A percentile compares a stretch with the other conserved stretches of the same genome.
These are phyloP conservation scores for Tetraselmis chui DNA, from an alignment of 139 green algal genomes.

Conservation along the genomic window DNA sequence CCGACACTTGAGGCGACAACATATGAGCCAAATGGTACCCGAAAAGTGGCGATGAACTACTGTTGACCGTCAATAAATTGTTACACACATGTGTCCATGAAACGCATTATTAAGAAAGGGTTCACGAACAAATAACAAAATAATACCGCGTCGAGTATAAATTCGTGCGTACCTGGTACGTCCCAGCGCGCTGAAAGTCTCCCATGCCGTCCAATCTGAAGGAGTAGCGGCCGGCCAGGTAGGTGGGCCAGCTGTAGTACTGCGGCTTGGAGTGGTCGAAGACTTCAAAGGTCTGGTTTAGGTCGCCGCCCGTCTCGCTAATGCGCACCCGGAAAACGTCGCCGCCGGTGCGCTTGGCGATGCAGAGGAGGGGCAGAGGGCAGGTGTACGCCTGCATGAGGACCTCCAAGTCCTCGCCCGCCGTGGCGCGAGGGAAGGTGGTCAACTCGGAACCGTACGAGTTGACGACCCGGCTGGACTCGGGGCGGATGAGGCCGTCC, in stretches of 20 bases:
- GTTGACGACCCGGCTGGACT: not conserved
- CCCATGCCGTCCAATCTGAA: not conserved
- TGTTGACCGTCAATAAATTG: no score
- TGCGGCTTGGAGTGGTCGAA: not conserved
- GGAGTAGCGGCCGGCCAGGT: not conserved
- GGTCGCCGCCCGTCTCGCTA: not conserved
- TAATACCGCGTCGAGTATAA: no score
- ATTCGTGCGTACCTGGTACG: not conserved
- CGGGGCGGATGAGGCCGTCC: slow-evolving; percentile 1
- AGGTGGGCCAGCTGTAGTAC: not conserved
- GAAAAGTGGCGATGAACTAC: no score
- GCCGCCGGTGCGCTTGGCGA: not conserved
- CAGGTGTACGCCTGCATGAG: slow-evolving; percentile 11
- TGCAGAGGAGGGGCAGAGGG: not conserved
- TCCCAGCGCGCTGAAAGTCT: not conserved
- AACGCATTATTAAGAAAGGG: no score
- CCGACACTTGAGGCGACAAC: no score
- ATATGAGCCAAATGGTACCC: no score
- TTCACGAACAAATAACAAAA: no score
- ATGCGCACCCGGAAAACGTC: not conserved
- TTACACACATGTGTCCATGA: no score
- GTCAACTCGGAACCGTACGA: not conserved
- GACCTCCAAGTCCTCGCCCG: slow-evolving; percentile 9
- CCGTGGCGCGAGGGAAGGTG: not conserved
- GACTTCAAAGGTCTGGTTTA: not conserved